These are phyloP conservation scores for Fusarium sp. DNA, from an alignment of 2,329 filamentous ascomycete species.

Conservation along the genomic window DNA sequence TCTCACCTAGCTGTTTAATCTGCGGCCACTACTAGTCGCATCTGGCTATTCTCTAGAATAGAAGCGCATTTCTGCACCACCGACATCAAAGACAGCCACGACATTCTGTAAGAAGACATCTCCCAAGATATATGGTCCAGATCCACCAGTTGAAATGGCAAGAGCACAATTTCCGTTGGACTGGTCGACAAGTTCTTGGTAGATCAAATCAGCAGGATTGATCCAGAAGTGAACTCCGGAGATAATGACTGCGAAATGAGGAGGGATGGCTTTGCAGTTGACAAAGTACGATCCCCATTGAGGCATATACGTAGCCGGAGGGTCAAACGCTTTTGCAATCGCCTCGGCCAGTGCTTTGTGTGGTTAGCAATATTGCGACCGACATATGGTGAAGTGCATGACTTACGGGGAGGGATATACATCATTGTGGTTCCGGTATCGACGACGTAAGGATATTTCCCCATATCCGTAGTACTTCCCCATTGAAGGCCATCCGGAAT, in stretches of 20 bases:
- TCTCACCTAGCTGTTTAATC: background rate
- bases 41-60: slow-evolving; percentile 45
- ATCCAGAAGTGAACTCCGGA: slow-evolving; percentile 59
- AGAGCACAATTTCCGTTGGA: slow-evolving; percentile 63
- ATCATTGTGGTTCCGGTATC: slow-evolving; percentile 66
- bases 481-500: slow-evolving; percentile 62
- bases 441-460: slow-evolving; percentile 62
- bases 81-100: slow-evolving; percentile 62
- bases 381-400: no score
- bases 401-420: slow-evolving; percentile 62
- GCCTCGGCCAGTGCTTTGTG: slow-evolving; percentile 58
- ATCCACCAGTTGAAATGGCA: slow-evolving; percentile 58
- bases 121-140: slow-evolving; percentile 62
- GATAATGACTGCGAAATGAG: slow-evolving; percentile 60
- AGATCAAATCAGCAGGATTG: slow-evolving; percentile 62
- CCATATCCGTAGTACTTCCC: slow-evolving; percentile 56
- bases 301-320: slow-evolving; percentile 60
- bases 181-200: slow-evolving; percentile 57
- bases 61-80: slow-evolving; percentile 60
- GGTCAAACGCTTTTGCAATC: slow-evolving; percentile 61
- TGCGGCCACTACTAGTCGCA: background rate
- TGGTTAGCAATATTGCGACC: background rate
- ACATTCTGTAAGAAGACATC: slow-evolving; percentile 64
- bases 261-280: slow-evolving; percentile 60
- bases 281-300: slow-evolving; percentile 63